Conservation (phyloP, 2,329 filamentous ascomycete species). For the Fusarium sp. region DNA sequence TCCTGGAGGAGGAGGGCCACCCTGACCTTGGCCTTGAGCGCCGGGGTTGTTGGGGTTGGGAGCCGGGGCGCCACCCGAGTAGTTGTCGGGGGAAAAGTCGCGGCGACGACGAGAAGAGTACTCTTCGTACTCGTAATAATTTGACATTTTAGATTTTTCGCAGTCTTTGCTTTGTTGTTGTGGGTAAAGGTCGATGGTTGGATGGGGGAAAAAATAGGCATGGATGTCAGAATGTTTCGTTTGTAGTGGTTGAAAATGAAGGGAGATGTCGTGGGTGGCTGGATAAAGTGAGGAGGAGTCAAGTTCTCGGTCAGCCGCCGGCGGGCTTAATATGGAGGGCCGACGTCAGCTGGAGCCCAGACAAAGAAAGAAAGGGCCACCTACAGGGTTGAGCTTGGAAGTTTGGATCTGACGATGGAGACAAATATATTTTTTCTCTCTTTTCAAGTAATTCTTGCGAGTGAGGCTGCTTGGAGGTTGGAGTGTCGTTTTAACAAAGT, state of each 20-base stretch:
- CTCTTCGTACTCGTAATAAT: conserved; percentile 49
- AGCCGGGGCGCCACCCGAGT: conserved; percentile 45
- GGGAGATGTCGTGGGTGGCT: conserved; percentile 18
- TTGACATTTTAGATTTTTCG: conserved; percentile 33
- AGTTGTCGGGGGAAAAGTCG: conserved; percentile 50
- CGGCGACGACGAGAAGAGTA: conserved; percentile 40
- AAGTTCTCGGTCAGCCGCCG: conserved; percentile 13
- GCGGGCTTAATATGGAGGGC: not conserved
- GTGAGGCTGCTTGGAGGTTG: not conserved
- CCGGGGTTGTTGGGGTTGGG: conserved; percentile 16
- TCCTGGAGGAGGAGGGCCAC: conserved; percentile 30
- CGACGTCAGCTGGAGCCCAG: conserved; percentile 27
- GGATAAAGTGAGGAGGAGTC: conserved; percentile 6
- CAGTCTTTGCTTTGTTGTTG: not conserved
- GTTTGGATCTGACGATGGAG: not conserved
- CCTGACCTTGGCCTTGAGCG: conserved; percentile 4
- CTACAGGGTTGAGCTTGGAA: not conserved
- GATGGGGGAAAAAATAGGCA: not conserved
- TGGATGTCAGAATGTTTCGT: not conserved
- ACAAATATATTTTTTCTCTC: not conserved
- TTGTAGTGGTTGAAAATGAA: not conserved
- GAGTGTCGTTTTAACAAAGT: not conserved
- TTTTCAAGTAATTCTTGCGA: not conserved
- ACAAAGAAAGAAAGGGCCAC: conserved; percentile 5
- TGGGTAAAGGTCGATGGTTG: not conserved